Base-by-base conservation (phyloP, 1,284 basidiomycete genomes). In the Sporisorium graminicola region DNA sequence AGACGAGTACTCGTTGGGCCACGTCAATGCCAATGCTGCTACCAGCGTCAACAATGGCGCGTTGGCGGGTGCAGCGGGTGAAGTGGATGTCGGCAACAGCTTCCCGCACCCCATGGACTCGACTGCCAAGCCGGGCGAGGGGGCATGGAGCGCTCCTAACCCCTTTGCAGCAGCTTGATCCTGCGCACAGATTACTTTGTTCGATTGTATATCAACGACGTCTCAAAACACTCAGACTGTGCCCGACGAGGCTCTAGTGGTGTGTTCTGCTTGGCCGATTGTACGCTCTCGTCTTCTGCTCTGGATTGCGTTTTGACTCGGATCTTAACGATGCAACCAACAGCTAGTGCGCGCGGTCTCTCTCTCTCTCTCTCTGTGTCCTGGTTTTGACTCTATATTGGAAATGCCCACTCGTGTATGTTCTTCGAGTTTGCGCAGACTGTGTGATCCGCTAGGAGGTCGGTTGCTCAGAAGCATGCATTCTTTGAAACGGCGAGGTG, bases 51-150 rank as follows among this genome's bases (percentile, higher is more conserved):
- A 62, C 37, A 54, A 47, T 57, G 63, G 26, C 4, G 59, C 51
- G 4, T 20, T 58, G 55, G 59, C 51, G 24, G 44, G 27, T 1
- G 57, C 13, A 5, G 56, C n/a, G 24, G 58, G 57, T 2, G 53
- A 16, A 5, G 61, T 50, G 27, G 49, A 50, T 13, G 49, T 50
- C 7, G 49, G 18, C 5, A 51, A 16, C 33, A 13, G 20, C 5
- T 65, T 68, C 22, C 62, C 74, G 24, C 62, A 73, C 55, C 70
- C 70, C 2, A 77, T 69, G 70, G 70, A 77, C 43, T 63, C 58
- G 40, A 60, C 14, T 5, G 70, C 74, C 35, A 77, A 66, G 52
- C 74, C 74, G 16, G 74, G 74, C 8, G 53, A 73, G 35, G 74
- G 74, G 2, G 74, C 74, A 5, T 74, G 74, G 74, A 56, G 50